Conservation (phyloP, 371 early-diverging fungal species). For the Batkoa obscura region DNA sequence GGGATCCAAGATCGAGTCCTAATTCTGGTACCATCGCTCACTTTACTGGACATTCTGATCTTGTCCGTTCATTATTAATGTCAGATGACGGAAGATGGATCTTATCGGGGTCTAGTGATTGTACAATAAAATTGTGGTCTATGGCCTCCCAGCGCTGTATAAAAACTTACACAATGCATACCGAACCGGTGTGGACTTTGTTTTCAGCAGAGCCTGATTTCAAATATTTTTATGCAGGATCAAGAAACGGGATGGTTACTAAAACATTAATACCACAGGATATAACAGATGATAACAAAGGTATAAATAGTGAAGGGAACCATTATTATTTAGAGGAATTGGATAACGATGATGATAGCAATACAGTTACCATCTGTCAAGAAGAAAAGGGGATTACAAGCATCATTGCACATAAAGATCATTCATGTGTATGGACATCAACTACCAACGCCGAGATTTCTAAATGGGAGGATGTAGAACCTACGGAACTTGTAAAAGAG, state of each 20-base stretch:
- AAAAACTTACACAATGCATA: constrained; percentile 68
- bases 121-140: constrained; percentile 86
- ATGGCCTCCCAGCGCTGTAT: constrained; percentile 66
- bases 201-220: constrained; percentile 65
- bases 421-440: constrained; percentile 81
- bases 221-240: constrained; percentile 76
- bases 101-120: constrained; percentile 80
- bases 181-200: constrained; percentile 83
- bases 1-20: constrained; percentile 55
- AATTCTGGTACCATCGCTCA: constrained; percentile 46
- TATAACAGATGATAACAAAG: neutral
- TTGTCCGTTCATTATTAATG: constrained; percentile 69
- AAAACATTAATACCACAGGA: constrained; percentile 22
- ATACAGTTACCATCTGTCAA: constrained; percentile 69
- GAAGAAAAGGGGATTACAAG: constrained; percentile 65
- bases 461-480: constrained; percentile 38
- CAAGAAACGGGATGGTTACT: constrained; percentile 75
- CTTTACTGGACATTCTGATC: constrained; percentile 85
- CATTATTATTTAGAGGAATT: constrained; percentile 14
- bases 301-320: constrained; percentile 8
- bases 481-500: neutral
- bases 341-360: constrained; percentile 24
- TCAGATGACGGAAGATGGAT: constrained; percentile 74
- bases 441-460: constrained; percentile 59
- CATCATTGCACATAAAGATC: constrained; percentile 47